These are phyloP conservation scores for Penicillium italicum DNA, from an alignment of 2,329 filamentous ascomycete species.

Conservation along the genomic window DNA sequence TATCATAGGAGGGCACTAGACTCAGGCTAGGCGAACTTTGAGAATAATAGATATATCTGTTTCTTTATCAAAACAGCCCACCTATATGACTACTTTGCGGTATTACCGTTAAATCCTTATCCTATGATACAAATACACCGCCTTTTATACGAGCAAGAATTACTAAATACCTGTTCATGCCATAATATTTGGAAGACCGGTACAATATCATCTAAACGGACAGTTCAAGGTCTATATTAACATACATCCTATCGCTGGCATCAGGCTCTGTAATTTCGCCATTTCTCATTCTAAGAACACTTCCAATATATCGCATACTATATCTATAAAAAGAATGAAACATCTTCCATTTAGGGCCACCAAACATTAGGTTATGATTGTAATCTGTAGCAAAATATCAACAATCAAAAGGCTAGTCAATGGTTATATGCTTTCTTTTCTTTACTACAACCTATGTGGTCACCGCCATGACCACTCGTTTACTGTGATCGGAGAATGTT, in stretches of 20 bases:
- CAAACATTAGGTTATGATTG: neutral
- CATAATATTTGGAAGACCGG: neutral
- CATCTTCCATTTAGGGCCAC: neutral
- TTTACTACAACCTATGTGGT: neutral
- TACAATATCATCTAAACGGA: neutral
- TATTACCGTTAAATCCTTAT: neutral
- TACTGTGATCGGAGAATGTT: neutral
- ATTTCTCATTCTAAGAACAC: neutral
- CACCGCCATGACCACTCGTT: neutral
- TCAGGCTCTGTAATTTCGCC: neutral
- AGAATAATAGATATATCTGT: neutral
- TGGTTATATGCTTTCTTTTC: neutral
- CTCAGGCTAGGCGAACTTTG: neutral
- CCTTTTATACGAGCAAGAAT: neutral
- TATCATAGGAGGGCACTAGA: neutral
- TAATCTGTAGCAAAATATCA: neutral
- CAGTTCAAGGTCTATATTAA: neutral
- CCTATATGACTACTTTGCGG: neutral
- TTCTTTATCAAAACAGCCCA: neutral
- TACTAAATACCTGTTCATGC: neutral
- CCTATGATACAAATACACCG: neutral
- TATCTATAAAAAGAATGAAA: neutral
- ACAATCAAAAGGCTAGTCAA: neutral
- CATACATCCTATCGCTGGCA: neutral
- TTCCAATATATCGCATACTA: neutral